Base-by-base conservation (phyloP, 164 flowering plant genomes). In the Santalum album region DNA sequence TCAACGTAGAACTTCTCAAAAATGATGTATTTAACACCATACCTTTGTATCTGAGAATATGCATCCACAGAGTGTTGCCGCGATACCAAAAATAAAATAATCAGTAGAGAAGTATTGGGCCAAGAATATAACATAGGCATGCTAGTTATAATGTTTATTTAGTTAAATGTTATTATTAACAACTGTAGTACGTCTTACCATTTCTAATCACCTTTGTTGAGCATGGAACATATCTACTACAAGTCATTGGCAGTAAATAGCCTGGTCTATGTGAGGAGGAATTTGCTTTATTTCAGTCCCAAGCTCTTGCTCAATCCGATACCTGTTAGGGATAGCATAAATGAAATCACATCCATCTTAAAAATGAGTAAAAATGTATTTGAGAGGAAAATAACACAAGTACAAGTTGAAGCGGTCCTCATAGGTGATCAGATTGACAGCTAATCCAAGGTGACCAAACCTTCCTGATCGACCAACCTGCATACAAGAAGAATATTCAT, bases 391-490 rank as follows among this genome's bases (percentile, higher is more conserved):
- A 42, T 58, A 18, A 62, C 85, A 32, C n/a, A n/a, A n/a, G n/a
- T 78, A 94, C 99, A 94, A 69, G 75, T 90, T 94, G 61, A 94
- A 94, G 35, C 97, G 99, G 55, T 94, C 99, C 74, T 94, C 97
- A 63, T 85, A 94, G 20, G 99, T 94, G 59, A 94, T 87, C 67
- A 94, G 69, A 72, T 90, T 90, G 59, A 94, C 97, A 52, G 99
- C 99, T 52, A 94, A 69, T 2, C 99, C 99, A 59, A 94, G 99
- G 71, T 94, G 99, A 25, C 97, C 99, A 78, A 82, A 94, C 72
- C 99, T 83, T 69, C 99, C 99, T 6, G 99, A 94, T 47, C 99
- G 85, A 57, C 99, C 99, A 69, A 94, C 97, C 99, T 94, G 69
- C 24, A 67, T 18, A 22, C 16, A 1, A 53, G 47, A 45, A n/a